phyloP scores from a whole-genome alignment of 495 filamentous ascomycete genomes.

The Pyrenula aspistea region DNA sequence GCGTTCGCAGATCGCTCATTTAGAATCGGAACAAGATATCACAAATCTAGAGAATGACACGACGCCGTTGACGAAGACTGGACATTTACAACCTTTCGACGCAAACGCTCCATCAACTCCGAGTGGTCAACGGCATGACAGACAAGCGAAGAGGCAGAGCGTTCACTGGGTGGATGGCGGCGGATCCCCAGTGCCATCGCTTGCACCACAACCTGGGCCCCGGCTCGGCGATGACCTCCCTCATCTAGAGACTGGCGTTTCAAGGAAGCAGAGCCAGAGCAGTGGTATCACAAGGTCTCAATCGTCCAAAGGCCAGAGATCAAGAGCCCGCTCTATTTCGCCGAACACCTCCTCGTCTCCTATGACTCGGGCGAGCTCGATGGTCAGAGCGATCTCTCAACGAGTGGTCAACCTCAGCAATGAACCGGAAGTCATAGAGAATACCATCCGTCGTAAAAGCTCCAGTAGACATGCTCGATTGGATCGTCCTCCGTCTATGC shows the following conservation, averaged over 20 bases:
- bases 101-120: conserved; percentile 34
- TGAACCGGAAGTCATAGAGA: conserved; percentile 67
- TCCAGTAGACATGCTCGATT: conserved; percentile 37
- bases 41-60: conserved; percentile 49
- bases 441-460: conserved; percentile 57
- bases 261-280: conserved; percentile 23
- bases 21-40: conserved; percentile 1
- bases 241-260: conserved; percentile 39
- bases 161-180: conserved; percentile 26
- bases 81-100: conserved; percentile 53
- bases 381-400: conserved; percentile 93
- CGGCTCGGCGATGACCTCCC: conserved; percentile 53
- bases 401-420: conserved; percentile 96
- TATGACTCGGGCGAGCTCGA: conserved; percentile 69
- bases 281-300: conserved; percentile 20
- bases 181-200: neutral
- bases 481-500: conserved; percentile 44
- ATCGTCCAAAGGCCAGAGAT: conserved; percentile 25
- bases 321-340: conserved; percentile 50
- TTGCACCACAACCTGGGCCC: conserved; percentile 18
- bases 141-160: conserved; percentile 48
- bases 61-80: conserved; percentile 49
- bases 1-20: neutral
- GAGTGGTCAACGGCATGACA: conserved; percentile 42
- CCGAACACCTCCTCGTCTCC: conserved; percentile 54